A percentile compares a stretch with the other conserved stretches of the same genome.
Conservation (phyloP, 768 basidiomycete species). For the Mycena belliarum region DNA sequence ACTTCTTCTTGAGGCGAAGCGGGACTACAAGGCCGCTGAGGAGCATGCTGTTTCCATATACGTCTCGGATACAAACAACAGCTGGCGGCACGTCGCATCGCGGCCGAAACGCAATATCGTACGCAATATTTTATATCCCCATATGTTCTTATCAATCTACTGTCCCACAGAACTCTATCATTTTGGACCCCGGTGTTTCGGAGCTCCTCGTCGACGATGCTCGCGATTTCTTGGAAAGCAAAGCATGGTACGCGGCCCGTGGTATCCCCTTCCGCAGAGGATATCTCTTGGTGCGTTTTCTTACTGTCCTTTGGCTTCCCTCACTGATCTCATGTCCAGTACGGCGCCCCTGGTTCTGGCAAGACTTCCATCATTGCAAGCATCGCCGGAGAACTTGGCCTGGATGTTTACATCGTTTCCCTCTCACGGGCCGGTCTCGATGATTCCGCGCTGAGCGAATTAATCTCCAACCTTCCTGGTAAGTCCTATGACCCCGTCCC, state of each 20-base stretch:
- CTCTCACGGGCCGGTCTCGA: constrained; percentile 65
- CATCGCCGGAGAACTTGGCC: constrained; percentile 73
- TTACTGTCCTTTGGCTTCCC: background rate
- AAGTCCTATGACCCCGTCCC: constrained; percentile 14
- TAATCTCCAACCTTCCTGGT: constrained; percentile 66
- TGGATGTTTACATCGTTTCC: constrained; percentile 74
- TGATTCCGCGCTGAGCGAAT: constrained; percentile 55
- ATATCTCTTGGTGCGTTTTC: constrained; percentile 53
- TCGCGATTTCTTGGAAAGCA: constrained; percentile 66
- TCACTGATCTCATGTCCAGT: constrained; percentile 33
- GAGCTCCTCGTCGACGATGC: constrained; percentile 70
- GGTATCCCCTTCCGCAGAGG: constrained; percentile 84
- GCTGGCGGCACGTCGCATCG: constrained; percentile 57
- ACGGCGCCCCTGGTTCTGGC: constrained; percentile 76
- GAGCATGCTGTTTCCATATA: constrained; percentile 55
- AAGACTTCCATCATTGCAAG: constrained; percentile 80
- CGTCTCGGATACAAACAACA: constrained; percentile 43
- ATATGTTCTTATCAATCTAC: background rate
- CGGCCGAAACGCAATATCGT: constrained; percentile 63
- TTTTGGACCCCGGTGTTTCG: constrained; percentile 69
- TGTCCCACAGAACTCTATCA: constrained; percentile 47
- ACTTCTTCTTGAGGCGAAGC: constrained; percentile 57
- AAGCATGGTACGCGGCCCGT: constrained; percentile 71
- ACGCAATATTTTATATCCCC: background rate
- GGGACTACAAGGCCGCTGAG: constrained; percentile 49